These are phyloP conservation scores for Globisporangium irregulare DNA, from an alignment of 352 stramenopile genomes.

Conservation along the genomic window DNA sequence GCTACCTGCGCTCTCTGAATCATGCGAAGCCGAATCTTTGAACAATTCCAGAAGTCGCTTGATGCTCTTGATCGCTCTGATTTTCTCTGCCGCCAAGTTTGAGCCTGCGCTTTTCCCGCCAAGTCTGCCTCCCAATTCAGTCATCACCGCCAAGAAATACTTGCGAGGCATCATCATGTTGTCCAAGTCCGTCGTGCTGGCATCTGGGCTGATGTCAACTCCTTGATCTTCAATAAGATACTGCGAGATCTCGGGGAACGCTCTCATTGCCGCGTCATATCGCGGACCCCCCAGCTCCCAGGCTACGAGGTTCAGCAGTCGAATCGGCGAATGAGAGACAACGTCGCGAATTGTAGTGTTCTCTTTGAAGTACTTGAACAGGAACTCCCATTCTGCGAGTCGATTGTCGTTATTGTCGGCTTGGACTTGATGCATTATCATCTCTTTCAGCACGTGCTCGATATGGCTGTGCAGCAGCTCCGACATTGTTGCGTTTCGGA, in stretches of 20 bases:
- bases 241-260: conserved; percentile 54
- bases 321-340: conserved; percentile 46
- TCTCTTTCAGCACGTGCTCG: conserved; percentile 55
- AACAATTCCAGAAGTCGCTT: conserved; percentile 68
- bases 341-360: conserved; percentile 60
- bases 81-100: conserved; percentile 33
- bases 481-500: conserved; percentile 27
- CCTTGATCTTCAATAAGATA: conserved; percentile 35
- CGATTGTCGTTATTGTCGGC: conserved; percentile 43
- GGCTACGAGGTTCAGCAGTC: conserved; percentile 54
- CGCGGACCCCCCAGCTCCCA: conserved; percentile 66
- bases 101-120: conserved; percentile 31
- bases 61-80: conserved; percentile 73
- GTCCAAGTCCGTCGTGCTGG: conserved; percentile 20
- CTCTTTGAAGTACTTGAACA: conserved; percentile 63
- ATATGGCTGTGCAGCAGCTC: conserved; percentile 46
- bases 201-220: conserved; percentile 20
- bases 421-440: conserved; percentile 66
- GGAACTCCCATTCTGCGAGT: conserved; percentile 65
- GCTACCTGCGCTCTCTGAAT: conserved; percentile 24
- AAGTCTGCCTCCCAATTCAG: conserved; percentile 67
- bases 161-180: conserved; percentile 61
- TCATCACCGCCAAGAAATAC: conserved; percentile 85
- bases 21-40: conserved; percentile 24
- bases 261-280: conserved; percentile 45